Conservation (phyloP, 371 early-diverging fungal genomes). For the Mortierella sp. region DNA sequence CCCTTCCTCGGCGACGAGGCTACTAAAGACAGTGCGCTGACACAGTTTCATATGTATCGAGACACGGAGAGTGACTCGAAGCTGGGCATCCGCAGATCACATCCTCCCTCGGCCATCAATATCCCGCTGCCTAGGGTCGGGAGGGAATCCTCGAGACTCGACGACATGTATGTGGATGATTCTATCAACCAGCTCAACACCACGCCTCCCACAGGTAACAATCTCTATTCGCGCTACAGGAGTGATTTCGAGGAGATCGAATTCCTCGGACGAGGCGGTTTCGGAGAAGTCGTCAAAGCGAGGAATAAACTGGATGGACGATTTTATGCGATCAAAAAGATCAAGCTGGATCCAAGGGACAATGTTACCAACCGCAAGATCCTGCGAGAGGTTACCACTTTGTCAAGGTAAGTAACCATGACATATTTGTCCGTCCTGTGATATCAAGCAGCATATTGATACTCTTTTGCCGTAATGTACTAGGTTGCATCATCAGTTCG, state of each 20-base stretch:
- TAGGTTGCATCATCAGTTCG: slow-evolving; percentile 89
- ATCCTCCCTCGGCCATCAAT: slow-evolving; percentile 28
- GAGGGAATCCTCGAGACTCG: slow-evolving; percentile 42
- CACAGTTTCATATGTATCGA: slow-evolving; percentile 55
- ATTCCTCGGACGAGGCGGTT: slow-evolving; percentile 92
- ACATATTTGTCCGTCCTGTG: too few species aligned
- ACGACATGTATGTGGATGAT: slow-evolving; percentile 53
- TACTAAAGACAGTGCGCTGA: slow-evolving; percentile 32
- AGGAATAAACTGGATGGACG: slow-evolving; percentile 87
- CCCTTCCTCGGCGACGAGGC: slow-evolving; percentile 67
- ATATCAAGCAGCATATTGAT: too few species aligned
- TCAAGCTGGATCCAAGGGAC: slow-evolving; percentile 78
- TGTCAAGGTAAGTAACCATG: slow-evolving; percentile 72
- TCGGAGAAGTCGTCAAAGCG: slow-evolving; percentile 95
- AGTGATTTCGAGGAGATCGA: slow-evolving; percentile 94
- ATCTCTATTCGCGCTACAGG: slow-evolving; percentile 74
- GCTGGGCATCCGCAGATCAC: slow-evolving; percentile 21
- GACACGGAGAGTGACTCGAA: slow-evolving; percentile 30
- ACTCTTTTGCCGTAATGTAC: neutral
- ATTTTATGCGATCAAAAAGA: slow-evolving; percentile 93
- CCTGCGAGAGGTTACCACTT: slow-evolving; percentile 90
- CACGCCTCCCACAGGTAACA: slow-evolving; percentile 27
- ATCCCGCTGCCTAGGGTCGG: slow-evolving; percentile 33
- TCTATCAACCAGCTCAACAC: slow-evolving; percentile 51
- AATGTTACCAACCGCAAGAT: slow-evolving; percentile 84